Evolutionary conservation across 2,329 filamentous ascomycete genomes (phyloP).

Genomic region (Cladosporium sp.): DNA sequence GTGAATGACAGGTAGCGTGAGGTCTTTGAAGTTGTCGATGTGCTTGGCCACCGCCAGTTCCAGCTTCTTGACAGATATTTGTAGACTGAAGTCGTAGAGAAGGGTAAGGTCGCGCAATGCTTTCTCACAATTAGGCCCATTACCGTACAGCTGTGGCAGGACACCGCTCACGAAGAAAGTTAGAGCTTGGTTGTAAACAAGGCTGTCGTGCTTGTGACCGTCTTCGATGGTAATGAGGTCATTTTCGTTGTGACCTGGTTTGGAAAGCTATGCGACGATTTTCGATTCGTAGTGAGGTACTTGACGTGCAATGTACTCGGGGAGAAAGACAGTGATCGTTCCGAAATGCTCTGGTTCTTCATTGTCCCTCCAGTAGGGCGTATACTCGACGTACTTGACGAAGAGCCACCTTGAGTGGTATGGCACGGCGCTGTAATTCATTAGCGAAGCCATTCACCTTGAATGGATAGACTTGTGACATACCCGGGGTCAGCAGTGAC

Average conservation of each 20-base stretch:
- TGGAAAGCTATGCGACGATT: neutral
- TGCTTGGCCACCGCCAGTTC: neutral
- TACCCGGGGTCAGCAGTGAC: neutral
- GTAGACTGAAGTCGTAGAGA: neutral
- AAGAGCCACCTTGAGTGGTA: neutral
- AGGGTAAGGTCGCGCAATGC: neutral
- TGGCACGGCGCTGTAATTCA: neutral
- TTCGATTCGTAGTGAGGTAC: neutral
- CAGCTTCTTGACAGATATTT: neutral
- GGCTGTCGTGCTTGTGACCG: too few relatives aligned
- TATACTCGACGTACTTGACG: neutral
- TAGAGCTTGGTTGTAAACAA: neutral
- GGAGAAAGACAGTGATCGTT: neutral
- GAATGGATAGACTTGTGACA: neutral
- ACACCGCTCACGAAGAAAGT: slow-evolving; percentile 5
- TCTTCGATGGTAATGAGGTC: neutral
- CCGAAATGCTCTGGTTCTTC: neutral
- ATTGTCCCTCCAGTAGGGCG: neutral
- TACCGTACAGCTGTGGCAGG: neutral
- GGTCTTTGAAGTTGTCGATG: neutral
- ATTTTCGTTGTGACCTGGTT: neutral
- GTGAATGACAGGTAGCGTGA: neutral
- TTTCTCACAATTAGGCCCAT: neutral
- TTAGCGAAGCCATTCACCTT: neutral
- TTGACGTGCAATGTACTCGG: neutral